Percentiles rank a stretch among this genome's conserved stretches.
Evolutionary conservation across 73 alveolate genomes (phyloP).

Genomic region (Paraurostyla sp.): DNA sequence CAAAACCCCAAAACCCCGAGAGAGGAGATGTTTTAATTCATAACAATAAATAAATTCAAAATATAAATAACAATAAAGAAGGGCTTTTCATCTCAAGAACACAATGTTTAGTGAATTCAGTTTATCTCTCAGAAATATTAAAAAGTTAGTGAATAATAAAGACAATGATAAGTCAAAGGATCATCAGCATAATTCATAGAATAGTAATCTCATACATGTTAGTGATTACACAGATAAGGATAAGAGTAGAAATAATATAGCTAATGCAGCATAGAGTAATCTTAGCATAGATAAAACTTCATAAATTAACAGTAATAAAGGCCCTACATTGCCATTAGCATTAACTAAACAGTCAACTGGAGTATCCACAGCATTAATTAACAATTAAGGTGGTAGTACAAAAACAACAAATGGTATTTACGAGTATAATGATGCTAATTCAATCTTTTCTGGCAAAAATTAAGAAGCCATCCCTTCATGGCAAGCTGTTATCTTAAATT

Average conservation of each 20-base stretch:
- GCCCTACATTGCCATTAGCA: not conserved
- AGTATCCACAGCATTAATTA: not conserved
- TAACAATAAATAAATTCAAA: conserved; percentile 14
- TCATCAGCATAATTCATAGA: not conserved
- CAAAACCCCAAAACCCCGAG: conserved; percentile 53
- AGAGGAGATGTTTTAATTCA: not conserved
- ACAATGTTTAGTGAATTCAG: conserved; percentile 23
- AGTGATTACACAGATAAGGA: conserved; percentile 51
- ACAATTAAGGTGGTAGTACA: not conserved
- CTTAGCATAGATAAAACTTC: conserved; percentile 6
- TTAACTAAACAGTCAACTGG: not conserved
- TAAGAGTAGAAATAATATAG: not conserved
- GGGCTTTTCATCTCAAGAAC: not conserved
- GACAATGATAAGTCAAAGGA: not conserved
- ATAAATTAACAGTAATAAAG: not conserved
- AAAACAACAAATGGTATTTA: too few species aligned
- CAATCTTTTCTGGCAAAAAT: too few species aligned
- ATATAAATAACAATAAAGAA: not conserved
- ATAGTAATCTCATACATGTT: not conserved
- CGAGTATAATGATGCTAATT: too few species aligned
- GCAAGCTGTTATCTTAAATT: conserved; percentile 17
- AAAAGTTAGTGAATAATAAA: not conserved
- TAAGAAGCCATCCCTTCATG: not conserved
- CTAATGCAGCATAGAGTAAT: not conserved
- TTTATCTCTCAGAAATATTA: conserved; percentile 1